phyloP scores from a whole-genome alignment of 805 yeast genomes.

The Nakazawaea laoshanensis region DNA sequence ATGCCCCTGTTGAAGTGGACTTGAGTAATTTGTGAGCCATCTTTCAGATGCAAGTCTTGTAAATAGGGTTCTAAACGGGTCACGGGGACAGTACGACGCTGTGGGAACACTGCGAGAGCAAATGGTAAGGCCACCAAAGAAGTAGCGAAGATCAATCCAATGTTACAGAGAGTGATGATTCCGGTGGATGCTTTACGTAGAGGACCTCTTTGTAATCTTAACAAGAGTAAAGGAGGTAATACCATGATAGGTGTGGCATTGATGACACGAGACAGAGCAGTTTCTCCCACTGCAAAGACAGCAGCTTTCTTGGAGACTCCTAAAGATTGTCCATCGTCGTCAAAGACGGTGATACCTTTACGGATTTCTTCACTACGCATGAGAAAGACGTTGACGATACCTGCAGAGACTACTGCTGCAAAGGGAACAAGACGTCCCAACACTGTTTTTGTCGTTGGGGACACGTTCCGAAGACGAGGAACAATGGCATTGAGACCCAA shows the following conservation, averaged over 20 bases:
- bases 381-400: constrained; percentile 89
- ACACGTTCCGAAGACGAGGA: constrained; percentile 69
- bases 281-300: constrained; percentile 87
- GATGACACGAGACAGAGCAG: constrained; percentile 90
- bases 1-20: constrained; percentile 94
- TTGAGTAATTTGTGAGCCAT: constrained; percentile 46
- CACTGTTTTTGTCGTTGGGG: constrained; percentile 61
- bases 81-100: constrained; percentile 58
- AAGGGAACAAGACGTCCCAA: constrained; percentile 90
- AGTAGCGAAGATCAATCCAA: constrained; percentile 80
- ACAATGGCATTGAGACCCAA: constrained; percentile 85
- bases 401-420: constrained; percentile 98
- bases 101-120: constrained; percentile 95
- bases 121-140: constrained; percentile 87
- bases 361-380: constrained; percentile 94
- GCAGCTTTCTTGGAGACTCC: constrained; percentile 86
- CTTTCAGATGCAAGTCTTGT: constrained; percentile 46
- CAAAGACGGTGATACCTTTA: constrained; percentile 71
- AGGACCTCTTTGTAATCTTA: constrained; percentile 63
- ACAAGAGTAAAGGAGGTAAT: constrained; percentile 80
- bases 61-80: constrained; percentile 57
- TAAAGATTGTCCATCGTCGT: constrained; percentile 51
- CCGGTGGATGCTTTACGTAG: constrained; percentile 61
- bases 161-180: constrained; percentile 62
- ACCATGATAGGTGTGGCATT: constrained; percentile 98